Evolutionary conservation across 768 basidiomycete species (phyloP).

Genomic region (Auricularia auricula-judae): DNA sequence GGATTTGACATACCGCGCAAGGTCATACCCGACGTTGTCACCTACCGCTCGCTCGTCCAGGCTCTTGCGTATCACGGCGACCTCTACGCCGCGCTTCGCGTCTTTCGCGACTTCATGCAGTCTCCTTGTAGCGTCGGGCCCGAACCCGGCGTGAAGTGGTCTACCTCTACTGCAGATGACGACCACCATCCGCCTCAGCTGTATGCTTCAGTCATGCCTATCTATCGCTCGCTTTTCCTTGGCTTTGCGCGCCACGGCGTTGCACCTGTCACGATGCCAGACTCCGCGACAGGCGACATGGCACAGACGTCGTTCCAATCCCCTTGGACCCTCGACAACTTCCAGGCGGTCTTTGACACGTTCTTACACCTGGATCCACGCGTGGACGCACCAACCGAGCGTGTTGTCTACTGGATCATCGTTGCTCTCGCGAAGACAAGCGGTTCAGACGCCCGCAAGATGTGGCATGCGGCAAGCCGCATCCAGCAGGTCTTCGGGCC

Average conservation of each 20-base stretch:
- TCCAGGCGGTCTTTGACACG: constrained; percentile 44
- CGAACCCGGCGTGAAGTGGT: constrained; percentile 15
- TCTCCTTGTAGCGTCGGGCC: constrained; percentile 16
- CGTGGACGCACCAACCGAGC: constrained; percentile 25
- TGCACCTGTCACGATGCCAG: neutral
- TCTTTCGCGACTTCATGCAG: constrained; percentile 57
- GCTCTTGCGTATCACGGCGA: constrained; percentile 61
- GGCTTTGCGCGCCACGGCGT: constrained; percentile 57
- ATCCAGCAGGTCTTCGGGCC: constrained; percentile 45
- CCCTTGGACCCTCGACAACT: constrained; percentile 48
- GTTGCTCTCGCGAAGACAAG: constrained; percentile 54
- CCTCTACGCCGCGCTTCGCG: constrained; percentile 38
- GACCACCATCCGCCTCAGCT: constrained; percentile 3
- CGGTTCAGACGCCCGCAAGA: constrained; percentile 32
- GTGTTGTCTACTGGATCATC: constrained; percentile 56
- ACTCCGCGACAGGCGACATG: too few species aligned
- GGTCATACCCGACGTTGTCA: constrained; percentile 49
- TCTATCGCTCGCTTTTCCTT: constrained; percentile 64
- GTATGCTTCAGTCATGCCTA: constrained; percentile 35
- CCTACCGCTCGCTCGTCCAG: constrained; percentile 62
- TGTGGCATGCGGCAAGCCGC: constrained; percentile 46
- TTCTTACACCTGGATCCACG: constrained; percentile 43
- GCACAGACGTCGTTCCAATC: neutral
- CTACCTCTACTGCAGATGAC: neutral
- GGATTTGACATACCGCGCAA: constrained; percentile 31